Conservation (phyloP, 176 grass and related monocot species). For the Hordeum marinum region DNA sequence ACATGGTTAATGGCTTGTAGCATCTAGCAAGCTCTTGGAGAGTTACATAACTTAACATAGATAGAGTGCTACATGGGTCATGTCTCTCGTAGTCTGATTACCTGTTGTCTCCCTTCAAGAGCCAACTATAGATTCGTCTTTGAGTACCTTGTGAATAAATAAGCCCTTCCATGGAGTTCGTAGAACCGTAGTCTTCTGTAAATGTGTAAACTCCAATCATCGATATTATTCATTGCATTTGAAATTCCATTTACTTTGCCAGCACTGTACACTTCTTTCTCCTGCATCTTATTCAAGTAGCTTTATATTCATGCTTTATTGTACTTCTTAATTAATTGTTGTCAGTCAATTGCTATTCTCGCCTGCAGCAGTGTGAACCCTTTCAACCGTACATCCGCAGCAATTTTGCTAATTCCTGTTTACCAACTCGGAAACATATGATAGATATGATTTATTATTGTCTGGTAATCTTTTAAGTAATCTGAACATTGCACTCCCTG, state of each 20-base stretch:
- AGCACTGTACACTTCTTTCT: neutral
- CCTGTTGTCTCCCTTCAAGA: neutral
- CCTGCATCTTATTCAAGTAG: neutral
- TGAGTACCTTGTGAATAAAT: neutral
- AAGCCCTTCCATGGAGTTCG: neutral
- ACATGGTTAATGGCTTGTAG: neutral
- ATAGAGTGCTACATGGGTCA: neutral
- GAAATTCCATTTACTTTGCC: neutral
- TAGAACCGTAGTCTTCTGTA: neutral
- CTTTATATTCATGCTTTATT: neutral
- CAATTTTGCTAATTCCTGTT: neutral
- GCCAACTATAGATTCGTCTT: neutral
- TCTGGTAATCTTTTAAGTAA: neutral
- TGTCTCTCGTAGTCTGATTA: neutral
- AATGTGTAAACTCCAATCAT: neutral
- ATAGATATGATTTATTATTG: neutral
- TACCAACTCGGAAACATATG: neutral
- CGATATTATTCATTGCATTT: neutral
- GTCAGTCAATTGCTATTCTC: neutral
- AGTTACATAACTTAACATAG: constrained; percentile 3
- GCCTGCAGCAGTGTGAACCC: neutral
- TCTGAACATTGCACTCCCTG: neutral
- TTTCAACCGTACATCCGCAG: neutral
- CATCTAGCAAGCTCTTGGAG: neutral
- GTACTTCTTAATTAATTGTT: neutral